Percentiles rank a stretch among this genome's conserved stretches.
Evolutionary conservation across 2,329 filamentous ascomycete species (phyloP).

Genomic region (Trichophyton schoenleinii): DNA sequence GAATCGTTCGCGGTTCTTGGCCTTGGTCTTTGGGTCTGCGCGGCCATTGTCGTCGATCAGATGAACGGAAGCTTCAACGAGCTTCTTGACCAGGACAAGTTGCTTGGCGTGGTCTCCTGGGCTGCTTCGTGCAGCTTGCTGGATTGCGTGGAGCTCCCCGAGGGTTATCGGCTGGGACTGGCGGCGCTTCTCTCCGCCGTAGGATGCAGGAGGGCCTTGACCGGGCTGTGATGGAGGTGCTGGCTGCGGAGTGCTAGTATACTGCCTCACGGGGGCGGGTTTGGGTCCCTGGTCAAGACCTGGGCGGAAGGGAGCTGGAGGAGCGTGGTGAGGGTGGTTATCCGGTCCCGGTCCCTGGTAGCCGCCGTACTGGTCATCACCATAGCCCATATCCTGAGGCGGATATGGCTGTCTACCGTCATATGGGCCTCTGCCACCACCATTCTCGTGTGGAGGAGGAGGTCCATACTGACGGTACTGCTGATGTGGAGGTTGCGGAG

Average conservation of each 20-base stretch:
- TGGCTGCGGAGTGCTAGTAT: conserved; percentile 31
- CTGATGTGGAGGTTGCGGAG: neutral
- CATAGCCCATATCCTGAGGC: conserved; percentile 11
- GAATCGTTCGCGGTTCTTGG: conserved; percentile 65
- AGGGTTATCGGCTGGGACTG: conserved; percentile 43
- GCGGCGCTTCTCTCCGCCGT: neutral
- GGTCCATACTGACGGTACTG: conserved; percentile 1
- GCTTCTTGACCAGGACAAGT: conserved; percentile 63
- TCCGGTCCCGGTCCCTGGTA: conserved; percentile 40
- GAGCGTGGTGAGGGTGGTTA: conserved; percentile 43
- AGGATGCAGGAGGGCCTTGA: conserved; percentile 1
- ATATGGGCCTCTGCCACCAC: neutral
- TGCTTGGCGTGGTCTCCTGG: conserved; percentile 60
- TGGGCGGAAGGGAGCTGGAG: conserved; percentile 36
- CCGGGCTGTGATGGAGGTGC: conserved; percentile 20
- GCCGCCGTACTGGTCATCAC: conserved; percentile 3
- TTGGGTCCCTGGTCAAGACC: conserved; percentile 36
- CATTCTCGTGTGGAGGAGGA: conserved; percentile 1
- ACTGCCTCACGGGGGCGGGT: conserved; percentile 43
- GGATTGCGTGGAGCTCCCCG: conserved; percentile 64
- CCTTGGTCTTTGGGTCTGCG: conserved; percentile 50
- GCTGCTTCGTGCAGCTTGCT: conserved; percentile 55
- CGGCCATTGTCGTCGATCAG: conserved; percentile 65
- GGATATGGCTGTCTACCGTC: neutral
- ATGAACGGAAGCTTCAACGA: conserved; percentile 71